A percentile compares a stretch with the other conserved stretches of the same genome.
phyloP scores from a whole-genome alignment of 2,329 filamentous ascomycete genomes.

The Claviceps africana region DNA sequence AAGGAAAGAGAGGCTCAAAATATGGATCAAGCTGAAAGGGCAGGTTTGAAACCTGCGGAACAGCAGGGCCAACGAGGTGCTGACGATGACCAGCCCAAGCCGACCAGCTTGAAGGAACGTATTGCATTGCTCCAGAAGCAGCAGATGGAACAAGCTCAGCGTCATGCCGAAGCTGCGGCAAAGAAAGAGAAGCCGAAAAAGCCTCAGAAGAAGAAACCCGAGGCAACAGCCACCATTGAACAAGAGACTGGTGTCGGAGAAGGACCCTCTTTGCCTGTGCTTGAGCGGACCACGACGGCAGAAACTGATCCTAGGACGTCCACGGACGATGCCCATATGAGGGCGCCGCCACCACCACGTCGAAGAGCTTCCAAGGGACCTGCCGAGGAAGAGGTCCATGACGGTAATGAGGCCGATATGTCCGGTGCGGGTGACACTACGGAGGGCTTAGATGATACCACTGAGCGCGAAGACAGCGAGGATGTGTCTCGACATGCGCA shows the following conservation, averaged over 20 bases:
- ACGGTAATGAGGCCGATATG: constrained; percentile 53
- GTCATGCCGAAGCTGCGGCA: constrained; percentile 61
- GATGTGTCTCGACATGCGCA: constrained; percentile 31
- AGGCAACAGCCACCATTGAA: constrained; percentile 24
- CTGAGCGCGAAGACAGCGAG: constrained; percentile 63
- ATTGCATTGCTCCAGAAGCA: constrained; percentile 91
- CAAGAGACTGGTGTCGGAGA: constrained; percentile 16
- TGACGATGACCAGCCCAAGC: constrained; percentile 74
- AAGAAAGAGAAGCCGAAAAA: constrained; percentile 86
- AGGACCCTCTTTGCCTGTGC: constrained; percentile 16
- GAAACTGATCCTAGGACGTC: constrained; percentile 36
- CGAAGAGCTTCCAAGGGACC: constrained; percentile 38
- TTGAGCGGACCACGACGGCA: constrained; percentile 34
- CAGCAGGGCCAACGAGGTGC: constrained; percentile 31
- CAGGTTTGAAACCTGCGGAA: constrained; percentile 40
- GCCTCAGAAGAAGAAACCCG: constrained; percentile 50
- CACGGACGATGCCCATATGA: constrained; percentile 28
- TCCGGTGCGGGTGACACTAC: constrained; percentile 51
- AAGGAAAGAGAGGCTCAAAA: constrained; percentile 52
- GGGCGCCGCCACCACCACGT: constrained; percentile 29
- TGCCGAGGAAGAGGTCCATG: constrained; percentile 30
- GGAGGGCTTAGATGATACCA: constrained; percentile 45
- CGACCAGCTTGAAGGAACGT: constrained; percentile 83
- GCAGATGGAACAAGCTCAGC: constrained; percentile 74
- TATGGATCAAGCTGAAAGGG: constrained; percentile 51